Evolutionary conservation across 2,329 filamentous ascomycete genomes (phyloP), one percentile per base, ranked within the genome.

Genomic region (Phaeophleospora eucalypticola): DNA sequence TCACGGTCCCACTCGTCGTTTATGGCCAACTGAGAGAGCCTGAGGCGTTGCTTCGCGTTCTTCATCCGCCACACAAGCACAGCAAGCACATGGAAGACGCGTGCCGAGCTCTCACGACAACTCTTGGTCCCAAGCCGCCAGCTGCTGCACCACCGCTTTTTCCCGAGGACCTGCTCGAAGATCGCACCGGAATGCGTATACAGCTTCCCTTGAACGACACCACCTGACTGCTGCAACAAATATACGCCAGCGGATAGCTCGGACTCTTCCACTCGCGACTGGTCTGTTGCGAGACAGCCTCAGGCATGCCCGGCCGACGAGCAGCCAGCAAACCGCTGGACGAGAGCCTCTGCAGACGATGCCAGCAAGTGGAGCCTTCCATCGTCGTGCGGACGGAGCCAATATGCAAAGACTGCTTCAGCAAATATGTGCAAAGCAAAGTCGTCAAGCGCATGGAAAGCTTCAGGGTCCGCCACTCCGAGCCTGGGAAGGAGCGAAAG

Each of bases 391-490:
- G 83, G 48, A 70, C 70, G 15, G 79, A 83, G 57, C 73, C 73
- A 20, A 72, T 84, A 14, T 86, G 83, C 74, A 71, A 71, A 77
- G 70, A 76, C 52, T 97, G 93, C 70, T 96, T 91, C 69, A 72
- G 78, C 48, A 78, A 79, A 59, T 96, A 89, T 71, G 76, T 95
- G 45, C 75, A 80, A 49, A 83, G 80, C 56, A 97, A 97, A 68
- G 78, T 83, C 51, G 78, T 88, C 57, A 91, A 91, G 68, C 86
- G 89, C 39, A 80, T 86, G 72, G 82, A 84, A 57, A 75, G 75
- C 34, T 86, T 84, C 62, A 74, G 78, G 37, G 74, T 81, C 32
- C 59, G 63, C 17, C 66, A 75, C 53, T 65, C 68, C 24, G 64
- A 68, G 17, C 66, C 68, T 46, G 69, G 70, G 36, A 62, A 69